A percentile compares a stretch with the other conserved stretches of the same genome.
These are phyloP conservation scores for Mycotypha africana DNA, from an alignment of 371 early-diverging fungal species.

Conservation along the genomic window DNA sequence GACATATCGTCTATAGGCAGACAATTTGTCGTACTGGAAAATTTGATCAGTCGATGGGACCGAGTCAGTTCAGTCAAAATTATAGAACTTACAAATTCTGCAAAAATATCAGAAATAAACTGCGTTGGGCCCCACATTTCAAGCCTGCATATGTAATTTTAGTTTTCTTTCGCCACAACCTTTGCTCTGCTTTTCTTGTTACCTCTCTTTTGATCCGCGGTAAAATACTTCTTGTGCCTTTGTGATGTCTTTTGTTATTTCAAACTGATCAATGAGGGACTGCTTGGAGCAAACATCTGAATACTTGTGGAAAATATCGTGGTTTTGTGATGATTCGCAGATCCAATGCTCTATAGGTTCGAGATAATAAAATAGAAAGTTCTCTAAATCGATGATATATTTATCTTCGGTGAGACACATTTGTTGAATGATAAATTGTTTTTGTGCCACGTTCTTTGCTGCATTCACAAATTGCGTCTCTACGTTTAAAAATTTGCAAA, in stretches of 20 bases:
- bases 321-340: constrained; percentile 5
- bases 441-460: constrained; percentile 27
- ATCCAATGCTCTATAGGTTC: constrained; percentile 8
- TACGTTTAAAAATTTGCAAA: constrained; percentile 2
- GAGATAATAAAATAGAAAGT: constrained; percentile 3
- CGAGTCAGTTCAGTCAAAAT: too few species aligned
- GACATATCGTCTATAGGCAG: constrained; percentile 14
- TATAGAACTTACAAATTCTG: constrained; percentile 21
- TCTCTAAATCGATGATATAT: constrained; percentile 6
- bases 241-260: constrained; percentile 1
- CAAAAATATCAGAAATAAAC: constrained; percentile 24
- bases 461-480: constrained; percentile 22
- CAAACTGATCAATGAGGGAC: constrained; percentile 1
- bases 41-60: too few species aligned
- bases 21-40: constrained; percentile 13
- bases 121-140: constrained; percentile 34
- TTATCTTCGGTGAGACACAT: constrained; percentile 14
- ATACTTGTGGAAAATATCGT: constrained; percentile 7
- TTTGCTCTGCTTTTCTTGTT: background rate
- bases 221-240: constrained; percentile 11
- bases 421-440: constrained; percentile 8
- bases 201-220: constrained; percentile 14
- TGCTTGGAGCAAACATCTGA: background rate
- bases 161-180: too few species aligned
- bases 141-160: constrained; percentile 14